Evolutionary conservation across 83 land plant genomes (phyloP), one percentile per base, ranked within the genome.

Genomic region (Diphasiastrum complanatum): DNA sequence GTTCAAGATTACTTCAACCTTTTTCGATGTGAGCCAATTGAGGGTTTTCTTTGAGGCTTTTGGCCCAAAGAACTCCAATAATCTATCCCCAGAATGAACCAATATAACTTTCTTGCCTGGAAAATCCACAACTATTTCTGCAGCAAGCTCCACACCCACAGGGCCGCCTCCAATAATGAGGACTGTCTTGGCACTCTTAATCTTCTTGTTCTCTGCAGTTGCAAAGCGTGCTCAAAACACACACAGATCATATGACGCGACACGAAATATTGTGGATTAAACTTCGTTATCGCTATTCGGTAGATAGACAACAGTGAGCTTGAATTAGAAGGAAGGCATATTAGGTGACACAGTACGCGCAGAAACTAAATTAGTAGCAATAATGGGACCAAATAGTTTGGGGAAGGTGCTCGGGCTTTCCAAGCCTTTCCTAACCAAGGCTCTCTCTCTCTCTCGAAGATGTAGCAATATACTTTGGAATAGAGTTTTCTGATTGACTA

Each of bases 151-250:
- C 23, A 87, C 86, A 28, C 97, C 95, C 12, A 81, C 78, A 2
- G 95, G 95, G 0, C 97, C 97, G 19, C 97, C 97, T 52, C 97
- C 97, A 58, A 91, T 70, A 5, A 91, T 80, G 49, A 91, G 67
- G 38, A 87, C 59, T 3, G 84, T 70, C 16, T 68, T 64, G 2
- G 95, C 77, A 1, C 73, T 73, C 51, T 66, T 69, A 32, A 91
- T 70, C 62, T 78, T 91, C 25, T 76, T 55, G 47, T 75, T 24
- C 27, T 81, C 97, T 87, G 76, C 43, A 30, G 29, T 5, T 24
- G 4, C 29, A 31, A 54, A 12, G n/a, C n/a, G 5, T n/a, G 8
- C 51, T 41, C 54, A n/a, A n/a, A n/a, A n/a, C n/a, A 18, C 1
- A 45, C 47, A 59, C 10, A 5, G 50, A 61, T 32, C 25, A 27